These are phyloP conservation scores for Rubus idaeus DNA, from an alignment of 306 rosid species.

Conservation along the genomic window DNA sequence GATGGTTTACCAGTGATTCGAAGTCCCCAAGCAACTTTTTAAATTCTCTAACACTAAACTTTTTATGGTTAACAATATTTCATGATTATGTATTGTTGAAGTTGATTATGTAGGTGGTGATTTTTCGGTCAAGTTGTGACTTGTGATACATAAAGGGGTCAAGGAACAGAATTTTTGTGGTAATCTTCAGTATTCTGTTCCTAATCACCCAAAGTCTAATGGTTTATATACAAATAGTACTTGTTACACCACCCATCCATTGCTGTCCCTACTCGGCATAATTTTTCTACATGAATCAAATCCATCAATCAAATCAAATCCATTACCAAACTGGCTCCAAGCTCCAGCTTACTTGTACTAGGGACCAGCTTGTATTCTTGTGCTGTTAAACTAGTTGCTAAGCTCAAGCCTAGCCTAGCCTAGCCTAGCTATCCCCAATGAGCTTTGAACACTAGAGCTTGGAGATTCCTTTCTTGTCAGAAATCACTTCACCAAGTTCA, in stretches of 20 bases:
- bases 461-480: slow-evolving; percentile 45
- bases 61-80: background rate
- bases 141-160: background rate
- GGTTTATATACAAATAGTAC: slow-evolving; percentile 28
- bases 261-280: slow-evolving; percentile 69
- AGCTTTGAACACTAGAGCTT: slow-evolving; percentile 26
- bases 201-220: slow-evolving; percentile 3
- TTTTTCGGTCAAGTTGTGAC: background rate
- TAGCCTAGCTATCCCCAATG: background rate
- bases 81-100: background rate
- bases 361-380: slow-evolving; percentile 1
- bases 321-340: slow-evolving; percentile 14
- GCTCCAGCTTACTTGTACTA: slow-evolving; percentile 17
- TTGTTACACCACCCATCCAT: slow-evolving; percentile 66
- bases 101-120: background rate
- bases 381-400: background rate
- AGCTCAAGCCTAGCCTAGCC: slow-evolving; percentile 20
- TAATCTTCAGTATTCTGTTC: slow-evolving; percentile 11
- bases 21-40: background rate
- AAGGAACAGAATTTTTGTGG: slow-evolving; percentile 15
- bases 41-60: background rate
- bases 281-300: slow-evolving; percentile 47
- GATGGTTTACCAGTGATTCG: background rate
- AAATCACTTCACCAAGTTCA: slow-evolving; percentile 29
- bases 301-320: slow-evolving; percentile 67